Percentiles rank a stretch among this genome's conserved stretches.
phyloP scores from a whole-genome alignment of 164 flowering plant species.

The Tetrastigma voinierianum region DNA sequence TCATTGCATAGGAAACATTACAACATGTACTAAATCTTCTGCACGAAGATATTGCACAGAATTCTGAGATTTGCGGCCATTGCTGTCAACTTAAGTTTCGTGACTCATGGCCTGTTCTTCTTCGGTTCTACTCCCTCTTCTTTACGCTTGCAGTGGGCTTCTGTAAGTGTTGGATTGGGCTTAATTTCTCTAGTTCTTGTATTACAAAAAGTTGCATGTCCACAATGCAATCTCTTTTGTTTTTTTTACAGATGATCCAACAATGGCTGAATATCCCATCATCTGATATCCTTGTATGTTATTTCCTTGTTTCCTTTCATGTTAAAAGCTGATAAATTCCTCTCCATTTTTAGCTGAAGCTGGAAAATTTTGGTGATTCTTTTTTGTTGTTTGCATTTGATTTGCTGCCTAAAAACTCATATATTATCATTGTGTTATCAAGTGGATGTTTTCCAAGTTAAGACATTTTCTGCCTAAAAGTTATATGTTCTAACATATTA shows the following conservation, averaged over 20 bases:
- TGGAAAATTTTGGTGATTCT: neutral
- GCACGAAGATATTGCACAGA: neutral
- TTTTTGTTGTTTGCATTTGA: neutral
- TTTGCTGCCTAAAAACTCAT: too few species aligned
- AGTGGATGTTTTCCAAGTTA: too few species aligned
- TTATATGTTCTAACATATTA: too few species aligned
- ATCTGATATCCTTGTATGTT: conserved; percentile 78
- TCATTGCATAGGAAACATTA: too few species aligned
- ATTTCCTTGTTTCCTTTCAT: conserved; percentile 3
- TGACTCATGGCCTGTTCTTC: conserved; percentile 96
- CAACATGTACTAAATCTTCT: too few species aligned
- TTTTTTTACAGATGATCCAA: conserved; percentile 77
- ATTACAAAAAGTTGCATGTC: neutral
- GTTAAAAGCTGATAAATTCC: neutral
- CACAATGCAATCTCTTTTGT: neutral
- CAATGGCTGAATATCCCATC: conserved; percentile 85
- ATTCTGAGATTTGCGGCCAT: conserved; percentile 59
- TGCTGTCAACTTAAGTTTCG: conserved; percentile 81
- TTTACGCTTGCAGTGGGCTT: conserved; percentile 95
- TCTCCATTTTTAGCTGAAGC: neutral
- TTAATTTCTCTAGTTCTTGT: neutral
- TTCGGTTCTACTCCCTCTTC: conserved; percentile 94
- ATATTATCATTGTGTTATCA: too few species aligned
- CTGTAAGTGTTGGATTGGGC: conserved; percentile 43
- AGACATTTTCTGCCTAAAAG: too few species aligned